phyloP scores from a whole-genome alignment of 139 green algal genomes.

The Coccomyxa sp. region DNA sequence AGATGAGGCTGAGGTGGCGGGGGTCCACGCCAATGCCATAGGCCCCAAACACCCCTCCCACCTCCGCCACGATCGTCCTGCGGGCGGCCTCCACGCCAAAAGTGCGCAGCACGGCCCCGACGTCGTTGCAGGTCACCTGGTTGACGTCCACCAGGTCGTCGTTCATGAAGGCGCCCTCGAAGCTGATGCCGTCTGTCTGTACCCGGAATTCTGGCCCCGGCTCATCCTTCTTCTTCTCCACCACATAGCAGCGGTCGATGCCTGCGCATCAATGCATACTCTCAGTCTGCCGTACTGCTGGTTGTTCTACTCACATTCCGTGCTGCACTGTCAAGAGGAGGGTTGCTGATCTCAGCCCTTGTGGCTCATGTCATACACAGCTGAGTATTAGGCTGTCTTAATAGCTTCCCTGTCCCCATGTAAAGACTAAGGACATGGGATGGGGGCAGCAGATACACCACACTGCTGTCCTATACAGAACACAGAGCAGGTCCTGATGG shows the following conservation, averaged over 20 bases:
- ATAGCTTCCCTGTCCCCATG: too few species aligned
- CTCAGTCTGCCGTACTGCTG: too few species aligned
- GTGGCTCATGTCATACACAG: too few species aligned
- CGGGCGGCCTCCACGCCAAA: conserved; percentile 96
- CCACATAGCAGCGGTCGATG: conserved; percentile 68
- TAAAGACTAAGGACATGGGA: too few species aligned
- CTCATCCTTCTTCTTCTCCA: conserved; percentile 47
- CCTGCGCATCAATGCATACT: conserved; percentile 33
- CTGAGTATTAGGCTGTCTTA: too few species aligned
- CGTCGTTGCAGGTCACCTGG: conserved; percentile 81
- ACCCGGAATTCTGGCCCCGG: conserved; percentile 41
- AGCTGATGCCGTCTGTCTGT: conserved; percentile 96
- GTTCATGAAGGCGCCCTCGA: conserved; percentile 60
- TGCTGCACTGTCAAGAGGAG: too few species aligned
- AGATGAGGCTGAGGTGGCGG: conserved; percentile 91
- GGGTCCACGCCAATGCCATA: conserved; percentile 97
- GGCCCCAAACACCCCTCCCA: conserved; percentile 81
- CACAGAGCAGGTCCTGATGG: neutral
- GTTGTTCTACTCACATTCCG: too few species aligned
- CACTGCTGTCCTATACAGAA: too few species aligned
- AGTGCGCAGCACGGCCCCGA: conserved; percentile 67
- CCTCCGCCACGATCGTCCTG: conserved; percentile 83
- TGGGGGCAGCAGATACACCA: too few species aligned
- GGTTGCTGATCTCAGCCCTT: too few species aligned
- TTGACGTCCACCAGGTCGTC: conserved; percentile 63